Conservation (phyloP, 2,329 filamentous ascomycete species). For the Penicillium concentricum region DNA sequence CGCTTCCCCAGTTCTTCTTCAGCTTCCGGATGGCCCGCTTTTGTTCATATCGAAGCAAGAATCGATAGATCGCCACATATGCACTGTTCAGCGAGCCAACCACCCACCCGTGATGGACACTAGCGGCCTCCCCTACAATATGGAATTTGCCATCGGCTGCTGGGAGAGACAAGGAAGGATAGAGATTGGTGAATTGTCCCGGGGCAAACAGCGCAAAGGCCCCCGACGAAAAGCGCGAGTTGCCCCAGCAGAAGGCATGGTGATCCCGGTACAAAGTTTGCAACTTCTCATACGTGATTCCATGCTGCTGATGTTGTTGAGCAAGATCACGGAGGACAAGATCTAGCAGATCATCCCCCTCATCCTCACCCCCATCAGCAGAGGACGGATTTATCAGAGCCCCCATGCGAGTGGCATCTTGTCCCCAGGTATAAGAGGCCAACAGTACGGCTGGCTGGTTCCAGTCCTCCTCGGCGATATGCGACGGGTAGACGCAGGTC, state of each 20-base stretch:
- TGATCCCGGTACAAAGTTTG: not conserved
- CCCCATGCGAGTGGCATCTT: not conserved
- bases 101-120: conserved; percentile 21
- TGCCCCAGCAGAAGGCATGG: not conserved
- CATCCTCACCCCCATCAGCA: not conserved
- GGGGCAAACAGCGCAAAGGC: not conserved
- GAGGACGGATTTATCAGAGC: not conserved
- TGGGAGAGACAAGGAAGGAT: not conserved
- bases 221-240: not conserved
- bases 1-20: not conserved
- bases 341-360: not conserved
- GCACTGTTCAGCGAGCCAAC: conserved; percentile 19
- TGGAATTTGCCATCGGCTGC: conserved; percentile 7
- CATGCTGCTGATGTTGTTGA: not conserved
- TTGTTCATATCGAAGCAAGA: not conserved
- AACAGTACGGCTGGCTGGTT: not conserved
- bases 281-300: not conserved
- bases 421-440: conserved; percentile 3
- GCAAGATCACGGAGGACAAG: not conserved
- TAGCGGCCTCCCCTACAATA: conserved; percentile 16
- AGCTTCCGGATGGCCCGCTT: not conserved
- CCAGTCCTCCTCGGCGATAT: not conserved
- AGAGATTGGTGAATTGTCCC: not conserved
- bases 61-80: not conserved
- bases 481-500: conserved; percentile 11